Evolutionary conservation across 1,284 basidiomycete genomes (phyloP).

Genomic region (Anthracocystis panici-leucophaei): DNA sequence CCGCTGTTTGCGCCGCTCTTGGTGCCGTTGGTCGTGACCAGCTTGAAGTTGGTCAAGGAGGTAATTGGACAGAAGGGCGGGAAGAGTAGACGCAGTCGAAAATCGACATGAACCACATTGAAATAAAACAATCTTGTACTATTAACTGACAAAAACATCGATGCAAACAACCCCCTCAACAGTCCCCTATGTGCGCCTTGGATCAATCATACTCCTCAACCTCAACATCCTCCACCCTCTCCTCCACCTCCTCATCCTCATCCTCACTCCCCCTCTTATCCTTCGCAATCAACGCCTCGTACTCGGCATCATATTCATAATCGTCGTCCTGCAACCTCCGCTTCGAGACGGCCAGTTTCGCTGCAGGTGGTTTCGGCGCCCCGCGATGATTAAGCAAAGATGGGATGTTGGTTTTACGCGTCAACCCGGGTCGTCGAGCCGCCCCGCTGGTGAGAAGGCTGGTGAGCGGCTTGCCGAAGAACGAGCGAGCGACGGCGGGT

Average conservation of each 20-base stretch:
- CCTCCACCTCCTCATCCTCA: constrained; percentile 3
- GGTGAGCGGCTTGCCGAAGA: constrained; percentile 49
- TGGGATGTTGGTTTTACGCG: constrained; percentile 49
- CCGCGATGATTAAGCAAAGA: constrained; percentile 44
- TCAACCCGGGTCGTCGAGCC: constrained; percentile 39
- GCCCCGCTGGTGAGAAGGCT: constrained; percentile 22
- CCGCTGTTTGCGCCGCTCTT: constrained; percentile 71
- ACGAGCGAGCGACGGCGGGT: constrained; percentile 24
- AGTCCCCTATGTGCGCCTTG: background rate
- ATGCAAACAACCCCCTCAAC: background rate
- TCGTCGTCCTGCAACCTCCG: constrained; percentile 47
- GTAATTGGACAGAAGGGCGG: background rate
- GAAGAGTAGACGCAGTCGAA: background rate
- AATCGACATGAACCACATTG: constrained; percentile 7
- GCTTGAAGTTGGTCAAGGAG: constrained; percentile 70
- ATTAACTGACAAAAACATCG: too few relatives aligned
- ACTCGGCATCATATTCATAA: constrained; percentile 47
- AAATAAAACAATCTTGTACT: background rate
- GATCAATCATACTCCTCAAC: constrained; percentile 19
- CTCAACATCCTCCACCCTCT: background rate
- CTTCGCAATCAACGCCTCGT: constrained; percentile 46
- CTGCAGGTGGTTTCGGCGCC: constrained; percentile 27
- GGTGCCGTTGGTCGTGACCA: constrained; percentile 82
- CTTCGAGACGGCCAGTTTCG: constrained; percentile 24
- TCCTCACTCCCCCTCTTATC: constrained; percentile 17